phyloP scores from a whole-genome alignment of 2,329 filamentous ascomycete genomes.

The Ophiostoma sp. region DNA sequence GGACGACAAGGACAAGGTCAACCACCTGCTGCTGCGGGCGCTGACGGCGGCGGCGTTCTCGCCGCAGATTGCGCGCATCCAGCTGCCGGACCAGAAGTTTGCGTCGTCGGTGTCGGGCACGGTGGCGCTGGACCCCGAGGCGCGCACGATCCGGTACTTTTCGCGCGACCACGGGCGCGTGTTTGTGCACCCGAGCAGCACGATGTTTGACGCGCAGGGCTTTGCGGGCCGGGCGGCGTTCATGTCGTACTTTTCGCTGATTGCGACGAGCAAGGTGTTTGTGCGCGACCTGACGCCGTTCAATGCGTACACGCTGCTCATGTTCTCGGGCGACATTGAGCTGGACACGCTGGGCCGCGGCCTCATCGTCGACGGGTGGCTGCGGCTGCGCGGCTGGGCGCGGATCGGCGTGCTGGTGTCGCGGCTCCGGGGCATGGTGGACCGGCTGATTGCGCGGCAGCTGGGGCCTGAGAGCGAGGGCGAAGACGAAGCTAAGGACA shows the following conservation, averaged over 20 bases:
- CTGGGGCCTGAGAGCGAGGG: conserved; percentile 51
- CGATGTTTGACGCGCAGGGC: conserved; percentile 73
- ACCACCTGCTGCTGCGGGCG: conserved; percentile 55
- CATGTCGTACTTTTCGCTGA: conserved; percentile 85
- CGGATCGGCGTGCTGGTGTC: conserved; percentile 86
- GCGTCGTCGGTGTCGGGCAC: conserved; percentile 80
- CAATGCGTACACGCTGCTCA: conserved; percentile 78
- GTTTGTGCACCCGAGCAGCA: conserved; percentile 87
- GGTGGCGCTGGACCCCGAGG: conserved; percentile 89
- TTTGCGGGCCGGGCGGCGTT: conserved; percentile 73
- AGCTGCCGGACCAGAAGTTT: conserved; percentile 94
- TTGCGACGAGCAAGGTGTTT: conserved; percentile 88
- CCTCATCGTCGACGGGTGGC: conserved; percentile 86
- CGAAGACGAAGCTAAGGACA: conserved; percentile 15
- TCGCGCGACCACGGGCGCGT: conserved; percentile 79
- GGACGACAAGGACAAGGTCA: conserved; percentile 32
- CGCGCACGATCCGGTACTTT: conserved; percentile 87
- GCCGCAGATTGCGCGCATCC: conserved; percentile 86
- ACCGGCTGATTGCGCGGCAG: conserved; percentile 73
- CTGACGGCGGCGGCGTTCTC: conserved; percentile 68
- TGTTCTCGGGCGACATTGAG: conserved; percentile 82
- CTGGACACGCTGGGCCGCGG: conserved; percentile 85
- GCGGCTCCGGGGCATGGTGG: conserved; percentile 76
- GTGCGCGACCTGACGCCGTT: conserved; percentile 88
- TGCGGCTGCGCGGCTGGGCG: conserved; percentile 82